These are phyloP conservation scores for Cicer arietinum DNA, from an alignment of 306 rosid species.

Conservation along the genomic window DNA sequence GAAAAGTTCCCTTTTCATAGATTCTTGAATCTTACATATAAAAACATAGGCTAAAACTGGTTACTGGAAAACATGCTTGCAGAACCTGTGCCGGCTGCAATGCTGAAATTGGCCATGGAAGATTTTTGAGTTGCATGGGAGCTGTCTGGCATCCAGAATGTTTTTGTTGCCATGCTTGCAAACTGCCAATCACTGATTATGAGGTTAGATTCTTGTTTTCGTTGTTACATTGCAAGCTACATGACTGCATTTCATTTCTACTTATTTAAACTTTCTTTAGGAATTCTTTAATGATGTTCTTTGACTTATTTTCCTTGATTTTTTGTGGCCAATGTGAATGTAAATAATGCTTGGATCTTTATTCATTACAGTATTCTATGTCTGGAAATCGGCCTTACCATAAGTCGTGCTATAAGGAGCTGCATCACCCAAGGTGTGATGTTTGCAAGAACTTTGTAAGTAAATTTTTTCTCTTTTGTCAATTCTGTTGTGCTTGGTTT, in stretches of 20 bases:
- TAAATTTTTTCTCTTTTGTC: slow-evolving; percentile 5
- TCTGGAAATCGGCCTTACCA: slow-evolving; percentile 80
- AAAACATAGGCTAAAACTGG: slow-evolving; percentile 27
- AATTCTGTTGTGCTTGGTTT: slow-evolving; percentile 21
- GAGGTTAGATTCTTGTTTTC: slow-evolving; percentile 60
- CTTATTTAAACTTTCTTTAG: slow-evolving; percentile 25
- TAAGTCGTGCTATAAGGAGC: slow-evolving; percentile 88
- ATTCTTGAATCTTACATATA: slow-evolving; percentile 22
- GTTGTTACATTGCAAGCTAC: slow-evolving; percentile 9
- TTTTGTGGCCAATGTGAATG: slow-evolving; percentile 17
- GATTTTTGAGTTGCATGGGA: slow-evolving; percentile 79
- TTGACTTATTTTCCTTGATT: slow-evolving; percentile 7
- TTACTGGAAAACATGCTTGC: slow-evolving; percentile 44
- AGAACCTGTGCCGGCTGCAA: slow-evolving; percentile 97
- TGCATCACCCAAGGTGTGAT: slow-evolving; percentile 93
- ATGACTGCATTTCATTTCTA: slow-evolving; percentile 5
- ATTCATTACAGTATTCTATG: slow-evolving; percentile 75
- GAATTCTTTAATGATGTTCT: slow-evolving; percentile 31
- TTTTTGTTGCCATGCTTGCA: slow-evolving; percentile 78
- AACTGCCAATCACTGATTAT: slow-evolving; percentile 82
- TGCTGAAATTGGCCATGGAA: slow-evolving; percentile 72
- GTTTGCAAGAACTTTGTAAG: slow-evolving; percentile 89
- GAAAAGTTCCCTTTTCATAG: slow-evolving; percentile 15
- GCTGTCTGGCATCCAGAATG: slow-evolving; percentile 95
- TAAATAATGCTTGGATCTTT: slow-evolving; percentile 39